Base-by-base conservation (phyloP, 768 basidiomycete species). In the Atractiella rhizophila region DNA sequence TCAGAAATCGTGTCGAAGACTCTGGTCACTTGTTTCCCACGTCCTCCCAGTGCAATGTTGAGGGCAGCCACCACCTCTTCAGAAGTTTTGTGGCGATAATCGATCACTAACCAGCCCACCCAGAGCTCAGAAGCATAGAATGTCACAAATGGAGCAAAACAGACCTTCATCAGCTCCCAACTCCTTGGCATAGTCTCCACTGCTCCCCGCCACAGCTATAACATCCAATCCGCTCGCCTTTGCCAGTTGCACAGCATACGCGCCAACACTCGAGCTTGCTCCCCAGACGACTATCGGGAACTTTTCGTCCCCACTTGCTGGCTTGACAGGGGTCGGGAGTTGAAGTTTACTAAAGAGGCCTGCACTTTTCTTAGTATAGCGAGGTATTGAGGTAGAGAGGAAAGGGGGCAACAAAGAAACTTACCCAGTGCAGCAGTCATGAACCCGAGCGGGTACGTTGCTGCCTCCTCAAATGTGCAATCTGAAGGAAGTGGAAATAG, bases 381-480 rank as follows among this genome's bases (percentile, higher is more conserved):
- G n/a, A n/a, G n/a, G n/a, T n/a, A n/a, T n/a, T n/a, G n/a, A n/a
- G n/a, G n/a, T n/a, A n/a, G n/a, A n/a, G n/a, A n/a, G n/a, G n/a
- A n/a, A n/a, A n/a, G n/a, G n/a, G n/a, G n/a, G n/a, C n/a, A n/a
- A n/a, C n/a, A n/a, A n/a, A n/a, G n/a, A n/a, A n/a, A n/a, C n/a
- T n/a, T n/a, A 12, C 47, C 53, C 44, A 52, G 46, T 13, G 38
- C 49, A 18, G 53, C 53, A n/a, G 53, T 54, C 43, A 47, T 48
- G 39, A 46, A 45, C 13, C 47, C 49, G 36, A 54, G 48, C 3
- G 53, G 53, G 5, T 52, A 33, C 3, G 49, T 50, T 10, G 51
- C 51, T 1, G 50, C 52, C n/a, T 46, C 48, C 29, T 54, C 51
- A 41, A 50, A 52, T 6, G 49, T 32, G 8, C 45, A 47, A 3